Evolutionary conservation across 1,284 basidiomycete species (phyloP).

Genomic region (Vanrija humicola): DNA sequence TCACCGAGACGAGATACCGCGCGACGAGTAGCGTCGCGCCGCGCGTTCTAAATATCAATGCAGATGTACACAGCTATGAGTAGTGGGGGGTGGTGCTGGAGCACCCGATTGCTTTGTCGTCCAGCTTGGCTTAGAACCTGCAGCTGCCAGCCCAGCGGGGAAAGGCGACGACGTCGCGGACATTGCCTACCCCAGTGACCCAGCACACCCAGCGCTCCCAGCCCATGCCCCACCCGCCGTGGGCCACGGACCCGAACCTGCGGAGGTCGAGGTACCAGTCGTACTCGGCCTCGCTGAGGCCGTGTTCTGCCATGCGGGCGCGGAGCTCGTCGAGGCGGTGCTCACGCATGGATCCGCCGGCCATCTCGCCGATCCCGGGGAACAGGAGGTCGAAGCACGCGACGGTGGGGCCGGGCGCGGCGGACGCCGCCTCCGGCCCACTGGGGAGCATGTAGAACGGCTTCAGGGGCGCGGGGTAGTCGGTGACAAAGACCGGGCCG

Average conservation of each 20-base stretch:
- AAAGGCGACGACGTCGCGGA: conserved; percentile 84
- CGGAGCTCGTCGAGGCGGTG: conserved; percentile 64
- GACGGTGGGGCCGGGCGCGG: conserved; percentile 55
- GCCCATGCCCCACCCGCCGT: conserved; percentile 89
- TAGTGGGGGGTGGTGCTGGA: no score
- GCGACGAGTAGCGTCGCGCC: no score
- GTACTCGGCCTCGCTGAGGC: conserved; percentile 60
- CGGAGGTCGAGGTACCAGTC: conserved; percentile 82
- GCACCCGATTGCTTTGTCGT: no score
- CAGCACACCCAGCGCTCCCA: conserved; percentile 83
- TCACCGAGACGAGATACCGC: no score
- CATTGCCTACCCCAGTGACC: conserved; percentile 76
- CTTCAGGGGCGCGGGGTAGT: conserved; percentile 79
- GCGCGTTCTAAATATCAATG: no score
- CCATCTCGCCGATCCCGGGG: conserved; percentile 82
- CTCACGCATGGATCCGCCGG: conserved; percentile 86
- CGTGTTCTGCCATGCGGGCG: conserved; percentile 55
- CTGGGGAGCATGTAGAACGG: conserved; percentile 90
- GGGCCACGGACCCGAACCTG: conserved; percentile 71
- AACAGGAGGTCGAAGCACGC: conserved; percentile 93
- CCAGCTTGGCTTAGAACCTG: conserved; percentile 33
- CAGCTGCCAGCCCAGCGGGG: conserved; percentile 75
- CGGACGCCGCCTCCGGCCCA: neutral
- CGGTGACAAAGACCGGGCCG: conserved; percentile 83
- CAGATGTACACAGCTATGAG: no score